These are phyloP conservation scores for Colletotrichum melonis DNA, from an alignment of 2,329 filamentous ascomycete genomes.

Conservation along the genomic window DNA sequence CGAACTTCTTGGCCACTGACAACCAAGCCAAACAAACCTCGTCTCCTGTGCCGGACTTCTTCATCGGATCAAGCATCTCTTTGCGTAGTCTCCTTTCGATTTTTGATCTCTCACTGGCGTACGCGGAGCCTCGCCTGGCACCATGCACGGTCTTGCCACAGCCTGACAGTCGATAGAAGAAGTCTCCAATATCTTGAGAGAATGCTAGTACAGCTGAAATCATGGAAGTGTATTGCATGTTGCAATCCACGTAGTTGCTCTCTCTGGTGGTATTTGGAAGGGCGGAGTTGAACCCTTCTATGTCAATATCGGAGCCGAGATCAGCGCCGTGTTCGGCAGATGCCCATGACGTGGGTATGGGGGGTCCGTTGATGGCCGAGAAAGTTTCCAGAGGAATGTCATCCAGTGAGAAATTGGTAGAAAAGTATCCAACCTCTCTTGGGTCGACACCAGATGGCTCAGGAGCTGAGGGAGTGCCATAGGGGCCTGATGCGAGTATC, in stretches of 20 bases:
- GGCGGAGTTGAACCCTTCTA: neutral
- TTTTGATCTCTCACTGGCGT: neutral
- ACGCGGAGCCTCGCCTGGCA: neutral
- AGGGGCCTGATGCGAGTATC: too few relatives aligned
- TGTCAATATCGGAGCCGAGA: too few relatives aligned
- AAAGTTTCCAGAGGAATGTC: too few relatives aligned
- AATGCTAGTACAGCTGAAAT: neutral
- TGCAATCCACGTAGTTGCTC: neutral
- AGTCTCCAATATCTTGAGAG: neutral
- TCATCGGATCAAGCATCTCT: neutral
- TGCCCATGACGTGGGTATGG: too few relatives aligned
- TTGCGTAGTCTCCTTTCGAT: neutral
- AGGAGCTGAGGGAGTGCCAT: too few relatives aligned
- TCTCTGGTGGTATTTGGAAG: neutral
- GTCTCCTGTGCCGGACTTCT: neutral
- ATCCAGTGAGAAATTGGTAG: rapidly evolving
- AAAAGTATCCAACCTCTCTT: too few relatives aligned
- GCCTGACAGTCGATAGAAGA: neutral
- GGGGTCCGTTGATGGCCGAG: too few relatives aligned
- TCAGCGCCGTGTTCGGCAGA: too few relatives aligned
- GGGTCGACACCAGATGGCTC: too few relatives aligned
- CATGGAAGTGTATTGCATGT: neutral
- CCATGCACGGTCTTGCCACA: neutral
- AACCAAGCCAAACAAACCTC: neutral
- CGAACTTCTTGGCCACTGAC: constrained; percentile 20